phyloP scores from a whole-genome alignment of 2,329 filamentous ascomycete species.

The Emmonsia crescens region DNA sequence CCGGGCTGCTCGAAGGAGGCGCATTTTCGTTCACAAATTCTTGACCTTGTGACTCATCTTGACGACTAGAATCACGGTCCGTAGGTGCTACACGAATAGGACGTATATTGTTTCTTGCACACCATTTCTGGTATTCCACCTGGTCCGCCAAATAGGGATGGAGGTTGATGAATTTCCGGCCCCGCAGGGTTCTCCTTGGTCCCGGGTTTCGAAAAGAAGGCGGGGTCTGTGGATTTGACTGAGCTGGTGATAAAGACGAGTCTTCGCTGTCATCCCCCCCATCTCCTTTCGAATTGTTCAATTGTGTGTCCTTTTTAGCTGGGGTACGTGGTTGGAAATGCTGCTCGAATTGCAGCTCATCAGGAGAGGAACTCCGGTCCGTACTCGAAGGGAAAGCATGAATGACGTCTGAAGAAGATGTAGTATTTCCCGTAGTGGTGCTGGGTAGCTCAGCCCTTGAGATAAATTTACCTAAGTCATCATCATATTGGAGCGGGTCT shows the following conservation, averaged over 20 bases:
- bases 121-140: constrained; percentile 32
- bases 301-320: constrained; percentile 5
- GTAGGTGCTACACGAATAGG: constrained; percentile 28
- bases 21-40: constrained; percentile 24
- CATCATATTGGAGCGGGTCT: neutral
- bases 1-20: constrained; percentile 24
- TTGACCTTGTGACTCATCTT: constrained; percentile 23
- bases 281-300: neutral
- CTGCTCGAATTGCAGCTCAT: constrained; percentile 26
- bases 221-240: constrained; percentile 20
- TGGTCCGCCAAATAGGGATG: constrained; percentile 39
- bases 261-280: constrained; percentile 12
- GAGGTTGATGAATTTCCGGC: constrained; percentile 39
- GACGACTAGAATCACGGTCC: constrained; percentile 6
- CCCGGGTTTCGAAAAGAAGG: constrained; percentile 1
- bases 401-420: neutral
- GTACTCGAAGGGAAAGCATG: neutral
- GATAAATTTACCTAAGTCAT: neutral
- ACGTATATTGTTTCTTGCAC: constrained; percentile 33
- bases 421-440: neutral
- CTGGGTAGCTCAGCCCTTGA: neutral
- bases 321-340: constrained; percentile 10
- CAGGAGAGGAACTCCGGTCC: constrained; percentile 20
- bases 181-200: constrained; percentile 27
- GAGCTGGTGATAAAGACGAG: constrained; percentile 28